phyloP scores from a whole-genome alignment of 2,329 filamentous ascomycete genomes.

The Aspergillus clavatus region DNA sequence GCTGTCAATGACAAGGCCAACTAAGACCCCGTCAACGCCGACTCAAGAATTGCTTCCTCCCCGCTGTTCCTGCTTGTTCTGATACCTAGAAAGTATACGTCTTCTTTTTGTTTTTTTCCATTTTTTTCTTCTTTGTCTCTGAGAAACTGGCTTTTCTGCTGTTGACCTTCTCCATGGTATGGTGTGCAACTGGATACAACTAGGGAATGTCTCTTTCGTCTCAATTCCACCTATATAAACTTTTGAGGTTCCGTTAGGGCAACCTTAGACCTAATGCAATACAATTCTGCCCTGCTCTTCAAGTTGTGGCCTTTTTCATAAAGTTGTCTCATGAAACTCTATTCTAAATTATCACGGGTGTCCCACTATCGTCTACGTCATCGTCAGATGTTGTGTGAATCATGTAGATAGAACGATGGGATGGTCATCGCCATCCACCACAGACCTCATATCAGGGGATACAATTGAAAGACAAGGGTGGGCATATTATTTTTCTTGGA shows the following conservation, averaged over 20 bases:
- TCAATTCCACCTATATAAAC: background rate
- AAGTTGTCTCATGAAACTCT: background rate
- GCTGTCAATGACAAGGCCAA: conserved; percentile 47
- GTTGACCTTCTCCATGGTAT: background rate
- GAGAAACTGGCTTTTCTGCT: background rate
- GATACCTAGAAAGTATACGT: conserved; percentile 12
- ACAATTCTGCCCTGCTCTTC: background rate
- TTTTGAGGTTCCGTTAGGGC: background rate
- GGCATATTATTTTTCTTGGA: conserved; percentile 5
- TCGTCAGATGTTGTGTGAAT: background rate
- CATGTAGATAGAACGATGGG: background rate
- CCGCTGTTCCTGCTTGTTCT: background rate
- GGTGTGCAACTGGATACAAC: background rate
- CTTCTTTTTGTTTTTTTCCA: conserved; percentile 7
- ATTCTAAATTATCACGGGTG: background rate
- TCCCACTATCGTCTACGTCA: background rate
- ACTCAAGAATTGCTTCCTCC: background rate
- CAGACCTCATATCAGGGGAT: too few relatives aligned
- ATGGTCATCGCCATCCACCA: too few relatives aligned
- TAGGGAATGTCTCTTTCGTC: background rate
- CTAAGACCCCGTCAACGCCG: conserved; percentile 3
- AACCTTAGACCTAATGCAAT: background rate
- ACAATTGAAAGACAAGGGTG: too few relatives aligned
- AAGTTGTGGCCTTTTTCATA: background rate
- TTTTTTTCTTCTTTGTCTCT: conserved; percentile 1